Evolutionary conservation across 1,284 basidiomycete genomes (phyloP).

Genomic region (Cystobasidium sp.): DNA sequence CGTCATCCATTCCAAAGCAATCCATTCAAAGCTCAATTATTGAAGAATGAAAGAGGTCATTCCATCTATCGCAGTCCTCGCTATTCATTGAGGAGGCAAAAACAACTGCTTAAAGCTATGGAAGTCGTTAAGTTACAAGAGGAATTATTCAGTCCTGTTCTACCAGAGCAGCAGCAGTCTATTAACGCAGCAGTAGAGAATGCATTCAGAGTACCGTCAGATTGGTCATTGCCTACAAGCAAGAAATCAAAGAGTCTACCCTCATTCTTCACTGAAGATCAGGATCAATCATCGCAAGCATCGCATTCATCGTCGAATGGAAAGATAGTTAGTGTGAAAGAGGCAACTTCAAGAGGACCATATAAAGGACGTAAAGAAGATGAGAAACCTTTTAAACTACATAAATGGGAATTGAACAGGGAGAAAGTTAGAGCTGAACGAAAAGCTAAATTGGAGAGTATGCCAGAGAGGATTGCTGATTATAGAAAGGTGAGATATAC

Average conservation of each 20-base stretch:
- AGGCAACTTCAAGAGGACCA: constrained; percentile 30
- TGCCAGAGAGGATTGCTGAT: constrained; percentile 34
- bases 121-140: not conserved
- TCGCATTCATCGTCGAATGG: not conserved
- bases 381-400: constrained; percentile 20
- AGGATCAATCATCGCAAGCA: not conserved
- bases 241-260: not conserved
- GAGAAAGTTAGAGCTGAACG: constrained; percentile 16
- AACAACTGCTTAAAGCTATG: constrained; percentile 11
- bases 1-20: not conserved
- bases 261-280: not conserved
- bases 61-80: not conserved
- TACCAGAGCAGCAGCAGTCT: not conserved
- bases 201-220: not conserved
- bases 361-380: constrained; percentile 31
- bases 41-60: not conserved
- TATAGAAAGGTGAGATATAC: constrained; percentile 24
- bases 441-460: constrained; percentile 24
- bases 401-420: constrained; percentile 32
- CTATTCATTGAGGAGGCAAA: constrained; percentile 19
- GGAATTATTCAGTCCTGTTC: not conserved
- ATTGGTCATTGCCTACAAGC: constrained; percentile 9
- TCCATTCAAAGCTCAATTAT: constrained; percentile 2
- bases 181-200: not conserved
- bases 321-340: not conserved